Evolutionary conservation across 768 basidiomycete species (phyloP).

Genomic region (Suillus plorans): DNA sequence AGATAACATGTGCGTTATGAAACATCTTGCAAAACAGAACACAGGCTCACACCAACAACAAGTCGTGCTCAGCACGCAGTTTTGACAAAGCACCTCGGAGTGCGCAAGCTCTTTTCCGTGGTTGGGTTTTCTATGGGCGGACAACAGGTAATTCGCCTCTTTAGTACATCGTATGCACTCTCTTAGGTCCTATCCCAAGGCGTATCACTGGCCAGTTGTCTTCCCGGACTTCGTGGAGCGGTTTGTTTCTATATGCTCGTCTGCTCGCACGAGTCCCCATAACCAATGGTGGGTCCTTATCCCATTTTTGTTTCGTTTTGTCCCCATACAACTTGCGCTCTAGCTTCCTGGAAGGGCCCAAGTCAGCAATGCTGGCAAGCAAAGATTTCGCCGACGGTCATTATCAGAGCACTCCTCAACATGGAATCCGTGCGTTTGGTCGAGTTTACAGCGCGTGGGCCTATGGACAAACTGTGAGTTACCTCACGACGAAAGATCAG

Average conservation of each 20-base stretch:
- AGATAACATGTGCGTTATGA: slow-evolving; percentile 52
- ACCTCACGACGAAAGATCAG: background rate
- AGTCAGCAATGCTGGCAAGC: slow-evolving; percentile 51
- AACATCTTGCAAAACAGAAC: background rate
- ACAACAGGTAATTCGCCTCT: slow-evolving; percentile 37
- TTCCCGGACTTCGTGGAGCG: slow-evolving; percentile 56
- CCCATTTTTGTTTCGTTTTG: no score
- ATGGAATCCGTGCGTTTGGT: slow-evolving; percentile 55
- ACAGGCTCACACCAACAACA: slow-evolving; percentile 25
- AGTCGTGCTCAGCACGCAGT: slow-evolving; percentile 55
- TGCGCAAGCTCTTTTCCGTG: slow-evolving; percentile 45
- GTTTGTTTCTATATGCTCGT: slow-evolving; percentile 48
- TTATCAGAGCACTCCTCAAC: slow-evolving; percentile 46
- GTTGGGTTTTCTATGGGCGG: slow-evolving; percentile 63
- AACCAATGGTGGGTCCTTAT: slow-evolving; percentile 45
- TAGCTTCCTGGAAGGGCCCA: slow-evolving; percentile 62
- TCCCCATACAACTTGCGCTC: background rate
- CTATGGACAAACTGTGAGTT: slow-evolving; percentile 53
- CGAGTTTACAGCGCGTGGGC: slow-evolving; percentile 63
- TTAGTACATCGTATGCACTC: slow-evolving; percentile 16
- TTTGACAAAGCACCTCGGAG: slow-evolving; percentile 44
- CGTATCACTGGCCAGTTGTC: slow-evolving; percentile 59
- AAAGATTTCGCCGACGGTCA: slow-evolving; percentile 56
- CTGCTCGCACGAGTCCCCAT: slow-evolving; percentile 54
- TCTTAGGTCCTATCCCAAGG: slow-evolving; percentile 29